Conservation (phyloP, 2,329 filamentous ascomycete species). For the Sarocladium kiliense region DNA sequence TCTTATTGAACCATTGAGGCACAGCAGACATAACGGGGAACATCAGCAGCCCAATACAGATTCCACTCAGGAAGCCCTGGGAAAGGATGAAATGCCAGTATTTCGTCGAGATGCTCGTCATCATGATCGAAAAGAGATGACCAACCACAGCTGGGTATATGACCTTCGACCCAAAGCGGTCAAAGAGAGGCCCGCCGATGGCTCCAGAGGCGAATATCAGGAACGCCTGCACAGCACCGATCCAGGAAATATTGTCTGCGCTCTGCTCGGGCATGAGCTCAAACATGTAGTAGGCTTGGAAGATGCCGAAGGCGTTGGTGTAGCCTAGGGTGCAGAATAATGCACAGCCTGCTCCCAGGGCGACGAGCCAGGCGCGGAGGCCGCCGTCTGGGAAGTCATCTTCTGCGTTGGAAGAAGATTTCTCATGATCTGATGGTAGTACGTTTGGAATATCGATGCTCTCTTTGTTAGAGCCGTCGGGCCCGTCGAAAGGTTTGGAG, state of each 20-base stretch:
- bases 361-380: slow-evolving; percentile 35
- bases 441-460: not conserved
- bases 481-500: not conserved
- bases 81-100: slow-evolving; percentile 50
- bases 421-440: not conserved
- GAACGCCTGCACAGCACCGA: slow-evolving; percentile 32
- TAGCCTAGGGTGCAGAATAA: slow-evolving; percentile 36
- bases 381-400: slow-evolving; percentile 41
- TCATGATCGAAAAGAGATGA: slow-evolving; percentile 36
- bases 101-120: slow-evolving; percentile 35
- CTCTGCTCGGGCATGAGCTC: slow-evolving; percentile 26
- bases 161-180: slow-evolving; percentile 34
- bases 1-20: slow-evolving; percentile 42
- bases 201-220: slow-evolving; percentile 28
- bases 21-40: slow-evolving; percentile 40
- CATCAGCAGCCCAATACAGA: slow-evolving; percentile 33
- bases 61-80: slow-evolving; percentile 40
- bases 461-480: not conserved
- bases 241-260: slow-evolving; percentile 34
- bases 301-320: slow-evolving; percentile 39
- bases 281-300: slow-evolving; percentile 37
- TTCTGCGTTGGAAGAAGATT: not conserved
- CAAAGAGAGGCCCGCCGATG: slow-evolving; percentile 33
- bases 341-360: slow-evolving; percentile 25
- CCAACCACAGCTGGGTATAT: slow-evolving; percentile 25